Percentiles rank a stretch among this genome's conserved stretches.
Evolutionary conservation across 1,284 basidiomycete genomes (phyloP).

Genomic region (Trichosporon coremiiforme): DNA sequence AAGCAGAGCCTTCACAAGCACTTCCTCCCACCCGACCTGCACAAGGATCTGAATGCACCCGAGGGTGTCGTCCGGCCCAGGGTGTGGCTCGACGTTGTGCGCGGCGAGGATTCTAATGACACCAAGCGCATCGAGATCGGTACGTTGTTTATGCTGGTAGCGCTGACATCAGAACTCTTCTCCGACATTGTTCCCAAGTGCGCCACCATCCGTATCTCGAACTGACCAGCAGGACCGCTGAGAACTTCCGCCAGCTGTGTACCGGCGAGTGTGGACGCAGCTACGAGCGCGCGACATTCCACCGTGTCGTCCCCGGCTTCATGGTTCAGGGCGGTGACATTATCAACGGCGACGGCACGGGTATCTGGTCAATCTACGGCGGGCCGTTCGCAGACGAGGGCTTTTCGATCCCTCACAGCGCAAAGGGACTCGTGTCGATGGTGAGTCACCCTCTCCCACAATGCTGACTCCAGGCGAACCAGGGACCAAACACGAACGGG

Average conservation of each 20-base stretch:
- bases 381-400: conserved; percentile 41
- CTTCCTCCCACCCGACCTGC: conserved; percentile 28
- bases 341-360: conserved; percentile 58
- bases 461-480: conserved; percentile 70
- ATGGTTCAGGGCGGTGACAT: conserved; percentile 77
- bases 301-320: conserved; percentile 60
- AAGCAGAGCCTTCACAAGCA: conserved; percentile 24
- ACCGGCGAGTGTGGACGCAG: conserved; percentile 6
- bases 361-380: conserved; percentile 48
- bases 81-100: conserved; percentile 25
- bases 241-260: conserved; percentile 30
- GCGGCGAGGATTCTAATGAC: conserved; percentile 16
- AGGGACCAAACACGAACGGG: conserved; percentile 86
- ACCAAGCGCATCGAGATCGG: conserved; percentile 25
- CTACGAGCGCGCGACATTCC: conserved; percentile 25
- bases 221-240: conserved; percentile 22
- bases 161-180: conserved; percentile 30
- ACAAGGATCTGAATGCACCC: conserved; percentile 19
- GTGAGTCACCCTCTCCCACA: conserved; percentile 1
- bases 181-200: conserved; percentile 24
- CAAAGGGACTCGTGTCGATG: conserved; percentile 28
- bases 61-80: conserved; percentile 26
- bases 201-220: background rate
- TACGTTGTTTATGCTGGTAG: background rate
- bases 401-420: conserved; percentile 24